A percentile compares a stretch with the other conserved stretches of the same genome.
phyloP scores from a whole-genome alignment of 2,329 filamentous ascomycete genomes.

The Paracoccidioides lutzii region DNA sequence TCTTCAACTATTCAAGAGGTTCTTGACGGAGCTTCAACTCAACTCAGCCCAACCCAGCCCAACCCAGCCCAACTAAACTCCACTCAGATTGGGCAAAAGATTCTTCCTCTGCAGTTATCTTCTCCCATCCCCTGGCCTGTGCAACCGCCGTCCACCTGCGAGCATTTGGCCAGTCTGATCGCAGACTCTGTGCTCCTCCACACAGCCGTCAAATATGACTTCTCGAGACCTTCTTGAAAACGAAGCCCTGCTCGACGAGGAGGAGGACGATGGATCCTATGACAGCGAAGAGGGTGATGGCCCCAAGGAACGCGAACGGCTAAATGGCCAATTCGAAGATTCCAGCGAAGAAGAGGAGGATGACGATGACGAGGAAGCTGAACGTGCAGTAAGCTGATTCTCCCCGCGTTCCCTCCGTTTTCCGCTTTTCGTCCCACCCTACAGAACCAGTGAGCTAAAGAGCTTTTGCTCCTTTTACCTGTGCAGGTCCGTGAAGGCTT shows the following conservation, averaged over 20 bases:
- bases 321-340: conserved; percentile 51
- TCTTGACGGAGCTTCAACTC: too few species aligned
- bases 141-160: background rate
- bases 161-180: background rate
- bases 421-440: background rate
- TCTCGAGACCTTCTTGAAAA: conserved; percentile 60
- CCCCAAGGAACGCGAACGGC: conserved; percentile 30
- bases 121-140: background rate
- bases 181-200: background rate
- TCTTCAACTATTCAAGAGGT: too few species aligned
- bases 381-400: conserved; percentile 48
- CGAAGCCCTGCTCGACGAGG: conserved; percentile 76
- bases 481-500: conserved; percentile 78
- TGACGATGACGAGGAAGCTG: conserved; percentile 80
- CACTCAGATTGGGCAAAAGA: too few species aligned
- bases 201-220: conserved; percentile 37
- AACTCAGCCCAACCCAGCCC: too few species aligned
- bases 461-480: background rate
- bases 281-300: conserved; percentile 56
- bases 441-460: background rate
- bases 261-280: conserved; percentile 68
- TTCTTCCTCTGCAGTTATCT: background rate
- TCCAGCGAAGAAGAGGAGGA: conserved; percentile 89
- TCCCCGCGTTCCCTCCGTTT: background rate
- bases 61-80: too few species aligned